Conservation (phyloP, 2,329 filamentous ascomycete species). For the Xylaria multiplex region DNA sequence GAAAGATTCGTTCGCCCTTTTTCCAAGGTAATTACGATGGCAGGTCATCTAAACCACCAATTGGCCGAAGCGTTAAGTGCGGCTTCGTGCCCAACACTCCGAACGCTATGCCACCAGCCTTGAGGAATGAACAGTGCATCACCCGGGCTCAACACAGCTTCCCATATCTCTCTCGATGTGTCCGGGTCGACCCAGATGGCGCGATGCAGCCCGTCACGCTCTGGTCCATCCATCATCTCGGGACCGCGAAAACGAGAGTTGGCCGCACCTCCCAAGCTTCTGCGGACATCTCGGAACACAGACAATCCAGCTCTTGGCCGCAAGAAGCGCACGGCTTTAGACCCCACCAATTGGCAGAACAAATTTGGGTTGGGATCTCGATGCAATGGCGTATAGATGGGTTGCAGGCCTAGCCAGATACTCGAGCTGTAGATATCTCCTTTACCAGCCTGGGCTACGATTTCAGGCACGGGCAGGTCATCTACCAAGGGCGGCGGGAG, state of each 20-base stretch:
- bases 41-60: constrained; percentile 78
- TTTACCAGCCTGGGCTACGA: constrained; percentile 72
- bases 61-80: constrained; percentile 64
- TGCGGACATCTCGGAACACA: constrained; percentile 68
- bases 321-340: constrained; percentile 78
- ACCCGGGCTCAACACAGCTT: constrained; percentile 69
- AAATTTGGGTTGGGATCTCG: constrained; percentile 94
- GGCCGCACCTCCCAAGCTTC: constrained; percentile 51
- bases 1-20: no score
- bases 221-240: constrained; percentile 90
- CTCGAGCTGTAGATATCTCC: constrained; percentile 89
- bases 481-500: constrained; percentile 70
- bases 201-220: constrained; percentile 72
- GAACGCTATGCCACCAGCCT: constrained; percentile 89
- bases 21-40: neutral
- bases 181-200: constrained; percentile 71
- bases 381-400: constrained; percentile 90
- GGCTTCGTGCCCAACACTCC: constrained; percentile 62
- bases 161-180: constrained; percentile 50
- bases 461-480: constrained; percentile 74
- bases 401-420: constrained; percentile 87
- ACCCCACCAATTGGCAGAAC: constrained; percentile 82
- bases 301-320: constrained; percentile 69
- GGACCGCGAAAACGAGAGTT: constrained; percentile 72
- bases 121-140: constrained; percentile 82